Evolutionary conservation across 108 stramenopile genomes (phyloP), one percentile per base, ranked within the genome.

Genomic region (Schizochytrium sp.): DNA sequence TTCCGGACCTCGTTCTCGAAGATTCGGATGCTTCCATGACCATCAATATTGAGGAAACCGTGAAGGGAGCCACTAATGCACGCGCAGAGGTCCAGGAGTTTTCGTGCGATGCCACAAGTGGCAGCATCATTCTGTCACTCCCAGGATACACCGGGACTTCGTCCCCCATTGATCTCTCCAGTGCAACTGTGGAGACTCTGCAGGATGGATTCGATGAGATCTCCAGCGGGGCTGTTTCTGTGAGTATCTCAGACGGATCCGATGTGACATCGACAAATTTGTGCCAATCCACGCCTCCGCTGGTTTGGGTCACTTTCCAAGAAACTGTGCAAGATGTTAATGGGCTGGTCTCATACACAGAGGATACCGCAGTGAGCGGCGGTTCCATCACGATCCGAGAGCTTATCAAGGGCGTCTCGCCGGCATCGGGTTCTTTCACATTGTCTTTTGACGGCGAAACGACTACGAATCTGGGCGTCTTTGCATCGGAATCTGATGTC

Each of bases 21-120:
- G 63, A 1, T 18, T 12, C 1, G 6, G 41, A 41, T 18, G 41
- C 63, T 8, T 69, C 63, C 41, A 69, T 69, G 25, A 69, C 34
- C 6, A 41, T 19, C 3, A 72, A 28, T 48, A 89, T 91, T 43
- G 51, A 58, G 4, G 92, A 91, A 58, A 12, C 88, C 29, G 34
- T 59, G n/a, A 88, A 91, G 45, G 95, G 95, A 21, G 94, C 95
- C 69, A 94, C 94, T 55, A 94, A 94, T 14, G 93, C 91, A 88
- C 92, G 94, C 5, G 53, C 71, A n/a, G 94, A 94, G 83, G 89
- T 90, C 47, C 95, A 95, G 59, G 91, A 92, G 0, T 87, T 95
- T 48, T 25, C 44, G 53, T 95, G 95, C 59, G 60, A 92, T 87
- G 92, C 91, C 45, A 72, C 72, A 60, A 10, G 21, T 10, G 63